Evolutionary conservation across 106 monocot species (phyloP).

Genomic region (Cymbidium sinense): DNA sequence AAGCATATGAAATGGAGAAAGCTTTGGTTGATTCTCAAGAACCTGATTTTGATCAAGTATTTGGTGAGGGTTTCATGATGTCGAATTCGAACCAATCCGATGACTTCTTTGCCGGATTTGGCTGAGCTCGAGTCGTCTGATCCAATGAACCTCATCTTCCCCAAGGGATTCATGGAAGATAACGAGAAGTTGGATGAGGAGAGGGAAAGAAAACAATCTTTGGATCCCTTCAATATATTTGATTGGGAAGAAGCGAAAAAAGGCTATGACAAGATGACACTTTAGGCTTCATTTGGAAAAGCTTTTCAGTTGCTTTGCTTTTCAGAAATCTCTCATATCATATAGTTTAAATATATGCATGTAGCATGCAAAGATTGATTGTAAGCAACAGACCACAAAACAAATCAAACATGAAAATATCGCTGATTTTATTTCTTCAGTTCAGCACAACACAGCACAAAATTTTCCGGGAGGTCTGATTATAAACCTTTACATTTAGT

Average conservation of each 20-base stretch:
- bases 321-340: not conserved
- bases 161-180: slow-evolving; percentile 15
- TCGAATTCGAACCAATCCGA: slow-evolving; percentile 6
- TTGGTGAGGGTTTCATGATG: slow-evolving; percentile 2
- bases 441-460: no score
- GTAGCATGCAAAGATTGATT: no score
- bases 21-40: not conserved
- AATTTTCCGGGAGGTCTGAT: slow-evolving; percentile 10
- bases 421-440: no score
- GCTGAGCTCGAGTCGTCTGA: slow-evolving; percentile 9
- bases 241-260: slow-evolving; percentile 23
- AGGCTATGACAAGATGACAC: slow-evolving; percentile 14
- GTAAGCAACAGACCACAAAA: no score
- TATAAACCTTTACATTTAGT: slow-evolving; percentile 12
- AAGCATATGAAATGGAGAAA: slow-evolving; percentile 3
- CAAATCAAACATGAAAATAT: no score
- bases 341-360: no score
- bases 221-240: slow-evolving; percentile 54
- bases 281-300: not conserved
- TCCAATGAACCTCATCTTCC: not conserved
- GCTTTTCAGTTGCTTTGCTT: not conserved
- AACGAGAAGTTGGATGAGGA: not conserved
- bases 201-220: not conserved
- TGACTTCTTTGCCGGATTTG: slow-evolving; percentile 20
- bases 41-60: not conserved